phyloP scores from a whole-genome alignment of 2,329 filamentous ascomycete genomes.

The Diplocarpon rosae region DNA sequence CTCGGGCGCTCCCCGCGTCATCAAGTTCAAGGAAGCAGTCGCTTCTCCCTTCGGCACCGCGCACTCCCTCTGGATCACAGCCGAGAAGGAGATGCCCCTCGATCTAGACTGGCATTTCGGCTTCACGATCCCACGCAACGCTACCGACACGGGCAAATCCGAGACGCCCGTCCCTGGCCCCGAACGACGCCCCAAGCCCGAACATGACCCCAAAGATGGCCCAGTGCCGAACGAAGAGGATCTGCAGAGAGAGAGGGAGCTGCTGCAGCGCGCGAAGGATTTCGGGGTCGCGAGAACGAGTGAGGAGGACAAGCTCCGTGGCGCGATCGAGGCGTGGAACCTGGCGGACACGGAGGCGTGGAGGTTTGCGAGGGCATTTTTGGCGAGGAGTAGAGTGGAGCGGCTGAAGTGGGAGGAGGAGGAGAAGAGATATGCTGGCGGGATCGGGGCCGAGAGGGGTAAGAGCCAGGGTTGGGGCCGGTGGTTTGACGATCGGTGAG shows the following conservation, averaged over 20 bases:
- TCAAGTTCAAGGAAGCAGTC: conserved; percentile 71
- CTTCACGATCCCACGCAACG: conserved; percentile 59
- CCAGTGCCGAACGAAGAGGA: conserved; percentile 42
- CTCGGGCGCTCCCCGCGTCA: conserved; percentile 52
- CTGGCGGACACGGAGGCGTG: conserved; percentile 67
- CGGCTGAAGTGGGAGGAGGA: conserved; percentile 58
- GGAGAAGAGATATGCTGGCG: conserved; percentile 52
- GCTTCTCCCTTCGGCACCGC: conserved; percentile 54
- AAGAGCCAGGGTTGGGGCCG: conserved; percentile 21
- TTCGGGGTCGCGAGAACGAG: conserved; percentile 33
- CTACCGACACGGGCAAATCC: conserved; percentile 41
- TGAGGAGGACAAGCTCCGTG: conserved; percentile 36
- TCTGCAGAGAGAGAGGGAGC: conserved; percentile 40
- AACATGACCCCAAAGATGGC: conserved; percentile 37
- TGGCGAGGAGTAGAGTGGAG: conserved; percentile 52
- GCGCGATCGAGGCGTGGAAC: conserved; percentile 54
- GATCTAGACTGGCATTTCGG: conserved; percentile 86
- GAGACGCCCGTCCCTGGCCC: conserved; percentile 47
- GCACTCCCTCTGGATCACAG: conserved; percentile 70
- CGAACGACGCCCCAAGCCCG: conserved; percentile 42
- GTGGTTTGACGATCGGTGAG: conserved; percentile 23
- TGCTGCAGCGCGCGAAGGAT: conserved; percentile 45
- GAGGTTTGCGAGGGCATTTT: conserved; percentile 60
- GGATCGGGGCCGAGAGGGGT: conserved; percentile 36
- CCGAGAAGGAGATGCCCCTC: conserved; percentile 45